Conservation (phyloP, 2,329 filamentous ascomycete species). For the Cercospora zeae-maydis region DNA sequence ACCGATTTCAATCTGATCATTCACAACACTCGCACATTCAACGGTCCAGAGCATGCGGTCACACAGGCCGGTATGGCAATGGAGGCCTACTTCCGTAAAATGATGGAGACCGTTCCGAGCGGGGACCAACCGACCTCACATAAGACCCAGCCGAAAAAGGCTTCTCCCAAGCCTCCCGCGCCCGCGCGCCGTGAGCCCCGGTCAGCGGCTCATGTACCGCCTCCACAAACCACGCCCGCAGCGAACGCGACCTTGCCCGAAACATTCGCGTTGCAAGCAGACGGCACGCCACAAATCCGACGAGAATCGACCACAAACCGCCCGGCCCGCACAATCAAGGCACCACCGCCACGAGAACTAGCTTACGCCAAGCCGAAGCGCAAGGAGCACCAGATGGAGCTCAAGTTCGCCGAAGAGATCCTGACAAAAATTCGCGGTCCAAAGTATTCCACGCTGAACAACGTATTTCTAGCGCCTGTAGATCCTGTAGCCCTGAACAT, state of each 20-base stretch:
- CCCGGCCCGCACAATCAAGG: conserved; percentile 90
- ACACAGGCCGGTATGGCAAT: conserved; percentile 64
- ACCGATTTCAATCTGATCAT: conserved; percentile 74
- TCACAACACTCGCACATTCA: conserved; percentile 76
- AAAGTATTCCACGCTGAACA: conserved; percentile 65
- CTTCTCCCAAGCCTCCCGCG: conserved; percentile 30
- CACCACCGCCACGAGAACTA: conserved; percentile 86
- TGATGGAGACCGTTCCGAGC: conserved; percentile 58
- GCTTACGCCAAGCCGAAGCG: conserved; percentile 86
- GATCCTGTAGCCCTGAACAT: conserved; percentile 93
- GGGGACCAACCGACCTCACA: conserved; percentile 55
- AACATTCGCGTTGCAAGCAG: conserved; percentile 72
- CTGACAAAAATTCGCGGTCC: conserved; percentile 72
- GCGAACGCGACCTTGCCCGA: conserved; percentile 46
- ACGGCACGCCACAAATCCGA: conserved; percentile 76
- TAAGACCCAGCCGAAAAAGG: conserved; percentile 44
- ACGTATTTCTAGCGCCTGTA: conserved; percentile 77
- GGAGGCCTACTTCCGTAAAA: conserved; percentile 57
- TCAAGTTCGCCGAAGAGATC: conserved; percentile 84
- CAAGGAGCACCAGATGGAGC: conserved; percentile 82
- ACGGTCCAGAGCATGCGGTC: conserved; percentile 72
- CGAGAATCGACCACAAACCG: conserved; percentile 80
- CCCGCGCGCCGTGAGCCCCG: conserved; percentile 35
- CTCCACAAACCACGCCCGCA: conserved; percentile 37
- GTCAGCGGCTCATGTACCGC: conserved; percentile 16